Base-by-base conservation (phyloP, 306 rosid genomes). In the Dryas drummondii region DNA sequence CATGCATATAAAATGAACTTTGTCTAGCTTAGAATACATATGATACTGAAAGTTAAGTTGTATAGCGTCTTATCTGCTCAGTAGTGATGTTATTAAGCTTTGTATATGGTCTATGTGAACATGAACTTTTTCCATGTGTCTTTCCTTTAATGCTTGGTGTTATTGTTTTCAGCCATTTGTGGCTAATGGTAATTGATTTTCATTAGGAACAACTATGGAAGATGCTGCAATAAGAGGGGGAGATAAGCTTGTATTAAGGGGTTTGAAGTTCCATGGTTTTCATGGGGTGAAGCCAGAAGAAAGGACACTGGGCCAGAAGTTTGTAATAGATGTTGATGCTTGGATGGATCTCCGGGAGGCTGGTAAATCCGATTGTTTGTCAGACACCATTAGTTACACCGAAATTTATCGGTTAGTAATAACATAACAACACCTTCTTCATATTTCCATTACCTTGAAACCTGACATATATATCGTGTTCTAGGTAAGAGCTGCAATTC, bases 341-440 rank as follows among this genome's bases (percentile, higher is more conserved):
- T 94, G 98, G 98, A 80, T 91, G 97, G 97, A 94, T 90, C 97
- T 91, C 61, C 84, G 68, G 59, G 71, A 79, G 40, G 89, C 98
- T 60, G 96, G 97, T 10, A 78, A 67, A 61, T 88, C 98, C 50
- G 97, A 90, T 77, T 5, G 70, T 47, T 68, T 91, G 75, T 52
- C 89, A 17, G 88, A 91, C 64, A 74, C 97, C 2, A 70, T 86
- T 72, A 90, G 91, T 60, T 94, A 94, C 80, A 79, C 88, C 0
- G 84, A 82, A 7, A 91, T 94, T 19, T 90, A 90, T 46, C 74
- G 85, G 93, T 94, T 6, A 77, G 88, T 79, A 32, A 41, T 19
- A 10, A 59, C 12, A n/a, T 50, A n/a, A 47, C 1, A 49, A 13
- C 32, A 5, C 57, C 55, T 42, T 19, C 4, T 62, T 68, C 44